Base-by-base conservation (phyloP, 192 early-diverging fungal species). In the Pilaira anomala region DNA sequence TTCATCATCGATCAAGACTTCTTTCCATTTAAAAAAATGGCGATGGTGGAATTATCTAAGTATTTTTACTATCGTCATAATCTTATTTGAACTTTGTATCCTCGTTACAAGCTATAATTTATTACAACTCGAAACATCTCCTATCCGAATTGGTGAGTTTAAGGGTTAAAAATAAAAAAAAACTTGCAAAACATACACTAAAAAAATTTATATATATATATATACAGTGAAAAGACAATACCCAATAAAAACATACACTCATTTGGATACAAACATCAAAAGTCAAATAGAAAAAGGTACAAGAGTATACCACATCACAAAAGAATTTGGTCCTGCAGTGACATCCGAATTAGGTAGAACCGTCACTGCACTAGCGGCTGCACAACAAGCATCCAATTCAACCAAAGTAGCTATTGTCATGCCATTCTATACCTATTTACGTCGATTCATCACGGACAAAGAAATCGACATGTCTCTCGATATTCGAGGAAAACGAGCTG, bases 291-390 rank as follows among this genome's bases (percentile, higher is more conserved):
- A 67, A 25, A 71, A 74, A 62, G 73, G 60, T 28, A 76, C 76
- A 24, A 70, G 66, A 40, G 78, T 84, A n/a, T 84, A 80, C 33
- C 83, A 84, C 51, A 66, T 84, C 45, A 82, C 80, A 21, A 80
- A 82, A 54, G 83, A 84, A 44, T 84, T 82, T 71, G 80, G 80
- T 13, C 62, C 65, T 0, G 80, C 83, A 5, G 60, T 78, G 8
- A 75, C 76, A 73, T 75, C 76, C 48, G 78, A 72, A 9, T 57
- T 84, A 14, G 82, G 82, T 14, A 74, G 73, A 65, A 75, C 82
- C 7, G 75, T 82, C 28, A 84, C 83, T 3, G 76, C 78, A 1
- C 60, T 84, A 6, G 72, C 78, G 0, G 41, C 64, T 9, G 80
- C 80, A 8, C 83, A 84, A 48, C 76, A 80, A 54, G 48, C 48